phyloP scores from a whole-genome alignment of 1,284 basidiomycete species.

The Malassezia pachydermatis region DNA sequence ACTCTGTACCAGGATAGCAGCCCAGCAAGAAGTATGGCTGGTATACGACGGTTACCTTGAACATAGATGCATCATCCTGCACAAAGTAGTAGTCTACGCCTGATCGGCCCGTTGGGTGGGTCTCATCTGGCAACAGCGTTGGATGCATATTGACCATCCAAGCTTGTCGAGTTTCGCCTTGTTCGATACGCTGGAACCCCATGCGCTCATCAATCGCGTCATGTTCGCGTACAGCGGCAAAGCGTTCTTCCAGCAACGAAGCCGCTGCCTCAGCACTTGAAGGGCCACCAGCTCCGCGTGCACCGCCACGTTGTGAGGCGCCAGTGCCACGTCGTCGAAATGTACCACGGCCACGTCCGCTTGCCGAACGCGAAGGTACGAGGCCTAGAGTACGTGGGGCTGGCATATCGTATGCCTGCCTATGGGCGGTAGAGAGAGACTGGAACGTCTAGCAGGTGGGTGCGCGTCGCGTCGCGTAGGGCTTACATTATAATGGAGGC shows the following conservation, averaged over 20 bases:
- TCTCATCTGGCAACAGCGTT: slow-evolving; percentile 68
- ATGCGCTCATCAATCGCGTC: slow-evolving; percentile 90
- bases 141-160: slow-evolving; percentile 99
- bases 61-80: slow-evolving; percentile 88
- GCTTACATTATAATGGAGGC: slow-evolving; percentile 3
- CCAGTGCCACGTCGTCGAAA: slow-evolving; percentile 22
- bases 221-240: slow-evolving; percentile 37
- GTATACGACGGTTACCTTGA: slow-evolving; percentile 84
- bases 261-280: slow-evolving; percentile 30
- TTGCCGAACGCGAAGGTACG: slow-evolving; percentile 6
- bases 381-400: slow-evolving; percentile 2
- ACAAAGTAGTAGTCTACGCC: slow-evolving; percentile 97
- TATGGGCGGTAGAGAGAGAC: background rate
- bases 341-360: slow-evolving; percentile 20
- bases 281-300: slow-evolving; percentile 1
- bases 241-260: slow-evolving; percentile 41
- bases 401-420: slow-evolving; percentile 5
- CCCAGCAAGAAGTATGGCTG: slow-evolving; percentile 91
- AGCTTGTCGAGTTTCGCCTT: slow-evolving; percentile 46
- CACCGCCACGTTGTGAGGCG: slow-evolving; percentile 2
- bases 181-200: slow-evolving; percentile 58
- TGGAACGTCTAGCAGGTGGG: too few relatives aligned
- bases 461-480: slow-evolving; percentile 1
- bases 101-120: slow-evolving; percentile 49
- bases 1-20: slow-evolving; percentile 72